Evolutionary conservation across 2,329 filamentous ascomycete species (phyloP).

Genomic region (Plectosphaerella cucumerina): DNA sequence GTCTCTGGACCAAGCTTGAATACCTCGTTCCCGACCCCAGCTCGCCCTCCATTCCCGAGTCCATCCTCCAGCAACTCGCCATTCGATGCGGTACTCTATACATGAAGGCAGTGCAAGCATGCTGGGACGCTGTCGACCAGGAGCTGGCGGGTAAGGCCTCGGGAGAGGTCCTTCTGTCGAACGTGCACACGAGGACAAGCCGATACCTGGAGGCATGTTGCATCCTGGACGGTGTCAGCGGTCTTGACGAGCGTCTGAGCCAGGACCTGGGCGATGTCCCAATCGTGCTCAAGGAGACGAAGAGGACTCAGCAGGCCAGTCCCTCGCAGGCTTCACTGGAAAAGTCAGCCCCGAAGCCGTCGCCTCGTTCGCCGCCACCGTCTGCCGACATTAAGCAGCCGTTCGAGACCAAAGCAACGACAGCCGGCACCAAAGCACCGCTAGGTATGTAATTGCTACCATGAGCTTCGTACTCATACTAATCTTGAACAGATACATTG

Average conservation of each 20-base stretch:
- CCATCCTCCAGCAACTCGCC: constrained; percentile 58
- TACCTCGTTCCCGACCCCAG: constrained; percentile 41
- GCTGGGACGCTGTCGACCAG: constrained; percentile 66
- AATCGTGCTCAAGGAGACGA: background rate
- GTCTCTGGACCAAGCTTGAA: constrained; percentile 68
- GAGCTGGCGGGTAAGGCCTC: constrained; percentile 43
- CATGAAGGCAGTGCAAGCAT: constrained; percentile 69
- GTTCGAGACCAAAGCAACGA: too few relatives aligned
- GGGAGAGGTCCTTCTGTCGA: constrained; percentile 48
- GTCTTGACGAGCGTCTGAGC: constrained; percentile 48
- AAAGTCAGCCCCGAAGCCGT: too few relatives aligned
- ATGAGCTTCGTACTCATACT: too few relatives aligned
- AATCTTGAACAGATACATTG: too few relatives aligned
- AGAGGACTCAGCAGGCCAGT: too few relatives aligned
- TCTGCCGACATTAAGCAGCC: too few relatives aligned
- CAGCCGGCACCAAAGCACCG: too few relatives aligned
- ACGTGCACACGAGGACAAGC: constrained; percentile 50
- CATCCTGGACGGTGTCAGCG: constrained; percentile 55
- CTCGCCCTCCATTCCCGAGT: constrained; percentile 52
- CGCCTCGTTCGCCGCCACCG: too few relatives aligned
- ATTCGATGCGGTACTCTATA: constrained; percentile 70
- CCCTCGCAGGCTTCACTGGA: too few relatives aligned
- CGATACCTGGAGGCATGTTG: constrained; percentile 59
- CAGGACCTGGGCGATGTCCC: constrained; percentile 36
- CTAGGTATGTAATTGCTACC: too few relatives aligned